Evolutionary conservation across 1,284 basidiomycete genomes (phyloP).

Genomic region (Microstroma glucosiphilum): DNA sequence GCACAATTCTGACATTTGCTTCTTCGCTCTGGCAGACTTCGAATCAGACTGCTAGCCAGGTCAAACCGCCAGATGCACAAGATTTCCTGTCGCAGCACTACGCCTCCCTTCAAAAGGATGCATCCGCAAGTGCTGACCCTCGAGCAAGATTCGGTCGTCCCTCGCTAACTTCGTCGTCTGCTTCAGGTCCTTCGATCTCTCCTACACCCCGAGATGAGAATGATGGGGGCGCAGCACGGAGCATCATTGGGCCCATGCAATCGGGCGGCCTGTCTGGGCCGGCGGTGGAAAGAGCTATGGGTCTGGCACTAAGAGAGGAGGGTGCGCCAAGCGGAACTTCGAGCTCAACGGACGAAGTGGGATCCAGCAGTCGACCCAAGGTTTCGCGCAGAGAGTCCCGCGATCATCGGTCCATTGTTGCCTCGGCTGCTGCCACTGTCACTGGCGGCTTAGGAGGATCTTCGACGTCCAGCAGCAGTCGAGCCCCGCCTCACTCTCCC

Average conservation of each 20-base stretch:
- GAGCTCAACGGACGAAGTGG: constrained; percentile 2
- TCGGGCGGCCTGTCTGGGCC: constrained; percentile 23
- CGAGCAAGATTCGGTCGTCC: constrained; percentile 6
- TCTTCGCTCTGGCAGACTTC: too few relatives aligned
- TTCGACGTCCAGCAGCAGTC: too few relatives aligned
- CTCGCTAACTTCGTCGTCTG: neutral
- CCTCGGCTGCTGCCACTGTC: too few relatives aligned
- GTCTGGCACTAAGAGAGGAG: constrained; percentile 4
- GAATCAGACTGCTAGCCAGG: neutral
- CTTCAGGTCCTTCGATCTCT: neutral
- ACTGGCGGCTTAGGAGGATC: too few relatives aligned
- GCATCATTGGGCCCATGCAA: constrained; percentile 35
- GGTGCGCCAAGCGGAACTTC: neutral
- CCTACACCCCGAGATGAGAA: too few relatives aligned
- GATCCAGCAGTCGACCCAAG: constrained; percentile 1
- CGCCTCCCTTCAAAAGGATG: constrained; percentile 24
- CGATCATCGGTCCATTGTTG: neutral
- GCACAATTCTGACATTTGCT: too few relatives aligned
- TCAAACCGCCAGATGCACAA: constrained; percentile 16
- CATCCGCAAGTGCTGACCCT: constrained; percentile 6
- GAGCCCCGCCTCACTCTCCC: too few relatives aligned
- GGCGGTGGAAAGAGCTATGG: constrained; percentile 23
- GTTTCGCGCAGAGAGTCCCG: neutral
- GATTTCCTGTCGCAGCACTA: constrained; percentile 22
- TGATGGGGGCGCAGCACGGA: neutral